Percentiles rank a stretch among this genome's conserved stretches.
phyloP scores from a whole-genome alignment of 768 basidiomycete species.

The Paxillus ammoniavirescens region DNA sequence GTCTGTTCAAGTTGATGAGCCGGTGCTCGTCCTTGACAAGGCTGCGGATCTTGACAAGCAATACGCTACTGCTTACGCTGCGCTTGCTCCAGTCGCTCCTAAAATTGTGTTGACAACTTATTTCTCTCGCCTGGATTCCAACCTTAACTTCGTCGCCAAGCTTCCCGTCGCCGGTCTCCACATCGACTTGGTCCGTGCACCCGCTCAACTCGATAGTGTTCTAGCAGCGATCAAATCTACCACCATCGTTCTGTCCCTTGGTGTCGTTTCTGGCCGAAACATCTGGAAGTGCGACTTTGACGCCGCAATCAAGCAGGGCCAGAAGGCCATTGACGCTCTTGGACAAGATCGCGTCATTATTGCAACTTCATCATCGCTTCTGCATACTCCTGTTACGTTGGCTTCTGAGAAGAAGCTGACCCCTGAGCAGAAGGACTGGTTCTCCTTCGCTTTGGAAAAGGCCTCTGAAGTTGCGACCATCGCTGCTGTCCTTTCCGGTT shows the following conservation, averaged over 20 bases:
- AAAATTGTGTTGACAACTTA: constrained; percentile 95
- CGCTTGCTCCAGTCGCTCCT: constrained; percentile 79
- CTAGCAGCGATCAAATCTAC: constrained; percentile 83
- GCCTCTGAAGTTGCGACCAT: constrained; percentile 85
- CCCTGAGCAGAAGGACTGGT: constrained; percentile 91
- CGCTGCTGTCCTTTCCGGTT: constrained; percentile 81
- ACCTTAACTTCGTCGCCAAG: constrained; percentile 84
- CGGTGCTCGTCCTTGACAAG: constrained; percentile 89
- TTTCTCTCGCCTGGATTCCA: constrained; percentile 94
- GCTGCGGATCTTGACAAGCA: constrained; percentile 76
- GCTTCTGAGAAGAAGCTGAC: constrained; percentile 90
- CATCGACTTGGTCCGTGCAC: constrained; percentile 94
- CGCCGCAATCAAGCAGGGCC: constrained; percentile 75
- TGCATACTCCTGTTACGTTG: constrained; percentile 97
- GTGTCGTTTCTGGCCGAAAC: constrained; percentile 96
- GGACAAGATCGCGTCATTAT: constrained; percentile 88
- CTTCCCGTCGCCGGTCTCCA: constrained; percentile 93
- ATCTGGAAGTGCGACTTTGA: constrained; percentile 98
- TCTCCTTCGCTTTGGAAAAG: constrained; percentile 98
- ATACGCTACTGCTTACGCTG: constrained; percentile 76
- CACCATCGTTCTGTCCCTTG: constrained; percentile 81
- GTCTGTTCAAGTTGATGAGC: constrained; percentile 97
- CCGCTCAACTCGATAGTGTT: constrained; percentile 82
- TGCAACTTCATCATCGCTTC: constrained; percentile 95
- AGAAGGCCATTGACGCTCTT: constrained; percentile 81